Percentiles rank a stretch among this genome's conserved stretches.
phyloP scores from a whole-genome alignment of 1,139 yeast species.

The Magnusiomyces tetraspermus region DNA sequence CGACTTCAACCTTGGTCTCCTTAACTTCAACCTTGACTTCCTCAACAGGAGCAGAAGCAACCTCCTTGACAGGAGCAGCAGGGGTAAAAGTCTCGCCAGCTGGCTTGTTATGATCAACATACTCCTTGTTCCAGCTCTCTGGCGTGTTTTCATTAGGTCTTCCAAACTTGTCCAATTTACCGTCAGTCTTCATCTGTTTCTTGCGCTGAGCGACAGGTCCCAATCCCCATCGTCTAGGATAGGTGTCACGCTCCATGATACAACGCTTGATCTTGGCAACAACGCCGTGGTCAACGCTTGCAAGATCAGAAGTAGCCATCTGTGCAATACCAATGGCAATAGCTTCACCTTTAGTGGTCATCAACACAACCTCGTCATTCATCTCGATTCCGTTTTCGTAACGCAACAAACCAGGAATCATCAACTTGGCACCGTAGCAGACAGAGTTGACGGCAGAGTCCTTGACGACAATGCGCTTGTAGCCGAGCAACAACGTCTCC shows the following conservation, averaged over 20 bases:
- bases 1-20: slow-evolving; percentile 24
- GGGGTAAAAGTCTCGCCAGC: slow-evolving; percentile 33
- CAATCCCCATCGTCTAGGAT: slow-evolving; percentile 99
- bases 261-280: slow-evolving; percentile 98
- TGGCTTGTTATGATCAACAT: slow-evolving; percentile 69
- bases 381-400: slow-evolving; percentile 97
- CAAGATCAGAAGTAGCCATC: slow-evolving; percentile 96
- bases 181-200: slow-evolving; percentile 95
- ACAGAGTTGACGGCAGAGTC: slow-evolving; percentile 98
- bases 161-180: slow-evolving; percentile 93
- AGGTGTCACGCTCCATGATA: slow-evolving; percentile 98
- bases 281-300: slow-evolving; percentile 95
- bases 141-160: slow-evolving; percentile 92
- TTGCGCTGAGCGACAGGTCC: slow-evolving; percentile 98
- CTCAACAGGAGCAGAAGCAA: slow-evolving; percentile 25
- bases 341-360: slow-evolving; percentile 99
- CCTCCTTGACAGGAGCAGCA: slow-evolving; percentile 28
- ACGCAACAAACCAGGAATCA: slow-evolving; percentile 97
- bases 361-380: slow-evolving; percentile 94
- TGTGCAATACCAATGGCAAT: slow-evolving; percentile 98
- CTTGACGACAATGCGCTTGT: slow-evolving; percentile 95
- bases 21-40: slow-evolving; percentile 23
- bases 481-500: slow-evolving; percentile 85
- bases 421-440: slow-evolving; percentile 97
- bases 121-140: slow-evolving; percentile 78